Evolutionary conservation across 1,284 basidiomycete genomes (phyloP).

Genomic region (Trichosporon faecale): DNA sequence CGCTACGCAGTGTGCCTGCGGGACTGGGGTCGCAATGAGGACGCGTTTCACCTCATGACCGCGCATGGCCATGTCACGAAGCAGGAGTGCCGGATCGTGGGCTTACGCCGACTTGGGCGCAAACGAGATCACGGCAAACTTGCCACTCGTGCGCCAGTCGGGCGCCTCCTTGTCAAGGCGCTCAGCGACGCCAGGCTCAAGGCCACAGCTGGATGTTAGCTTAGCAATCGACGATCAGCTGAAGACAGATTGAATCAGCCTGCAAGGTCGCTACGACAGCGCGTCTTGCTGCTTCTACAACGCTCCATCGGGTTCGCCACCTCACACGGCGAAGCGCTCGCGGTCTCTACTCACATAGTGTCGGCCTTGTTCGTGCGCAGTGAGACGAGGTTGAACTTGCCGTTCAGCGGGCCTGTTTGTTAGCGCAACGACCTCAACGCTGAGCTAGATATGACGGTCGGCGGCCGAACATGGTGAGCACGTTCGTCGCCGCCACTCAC

Average conservation of each 20-base stretch:
- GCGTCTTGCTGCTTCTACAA: too few species aligned
- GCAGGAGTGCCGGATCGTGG: not conserved
- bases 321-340: too few species aligned
- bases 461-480: not conserved
- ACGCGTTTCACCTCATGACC: not conserved
- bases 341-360: constrained; percentile 59
- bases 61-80: too few species aligned
- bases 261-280: too few species aligned
- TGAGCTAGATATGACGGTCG: not conserved
- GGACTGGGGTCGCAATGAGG: not conserved
- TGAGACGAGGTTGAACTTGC: constrained; percentile 75
- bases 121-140: constrained; percentile 50
- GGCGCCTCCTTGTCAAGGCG: constrained; percentile 36
- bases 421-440: not conserved
- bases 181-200: constrained; percentile 42
- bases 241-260: too few species aligned
- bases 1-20: not conserved
- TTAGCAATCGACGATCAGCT: not conserved
- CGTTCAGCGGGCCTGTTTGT: constrained; percentile 67
- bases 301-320: too few species aligned
- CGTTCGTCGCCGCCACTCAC: constrained; percentile 52
- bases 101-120: constrained; percentile 10
- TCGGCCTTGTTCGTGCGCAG: constrained; percentile 95
- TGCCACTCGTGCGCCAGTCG: constrained; percentile 49
- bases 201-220: constrained; percentile 36